phyloP scores from a whole-genome alignment of 495 filamentous ascomycete genomes.

The Penicillium cosmopolitanum region DNA sequence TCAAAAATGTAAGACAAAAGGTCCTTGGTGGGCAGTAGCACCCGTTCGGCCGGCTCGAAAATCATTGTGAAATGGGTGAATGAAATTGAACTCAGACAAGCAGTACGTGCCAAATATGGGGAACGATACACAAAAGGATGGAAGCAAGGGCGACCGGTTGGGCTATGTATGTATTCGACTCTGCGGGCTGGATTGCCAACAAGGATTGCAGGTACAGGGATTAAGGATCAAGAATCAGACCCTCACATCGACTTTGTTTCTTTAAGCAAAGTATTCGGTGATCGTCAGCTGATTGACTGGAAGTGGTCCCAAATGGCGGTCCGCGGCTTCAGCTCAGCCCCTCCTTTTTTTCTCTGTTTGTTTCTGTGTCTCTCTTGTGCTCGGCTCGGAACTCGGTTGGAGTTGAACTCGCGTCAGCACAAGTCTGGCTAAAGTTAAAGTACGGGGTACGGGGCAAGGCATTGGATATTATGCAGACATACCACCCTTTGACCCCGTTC shows the following conservation, averaged over 20 bases:
- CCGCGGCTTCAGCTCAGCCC: constrained; percentile 16
- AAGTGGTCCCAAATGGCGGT: background rate
- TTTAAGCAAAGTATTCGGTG: too few species aligned
- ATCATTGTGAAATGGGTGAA: constrained; percentile 29
- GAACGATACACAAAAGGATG: background rate
- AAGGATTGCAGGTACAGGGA: too few species aligned
- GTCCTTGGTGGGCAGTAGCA: constrained; percentile 45
- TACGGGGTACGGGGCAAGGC: too few species aligned
- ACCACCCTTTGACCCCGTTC: too few species aligned
- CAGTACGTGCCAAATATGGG: background rate
- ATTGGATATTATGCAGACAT: too few species aligned
- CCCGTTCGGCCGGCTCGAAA: constrained; percentile 40
- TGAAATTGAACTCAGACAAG: too few species aligned
- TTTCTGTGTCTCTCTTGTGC: background rate
- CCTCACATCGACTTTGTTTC: too few species aligned
- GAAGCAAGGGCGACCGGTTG: background rate
- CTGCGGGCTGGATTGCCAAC: too few species aligned
- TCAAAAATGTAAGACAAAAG: constrained; percentile 53
- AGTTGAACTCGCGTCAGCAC: background rate
- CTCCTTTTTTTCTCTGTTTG: constrained; percentile 2
- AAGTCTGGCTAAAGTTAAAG: too few species aligned
- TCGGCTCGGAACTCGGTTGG: constrained; percentile 30
- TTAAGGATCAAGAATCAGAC: too few species aligned
- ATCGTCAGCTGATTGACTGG: background rate
- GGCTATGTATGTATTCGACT: too few species aligned